Evolutionary conservation across 2,329 filamentous ascomycete genomes (phyloP).

Genomic region (Exophiala alcalophila): DNA sequence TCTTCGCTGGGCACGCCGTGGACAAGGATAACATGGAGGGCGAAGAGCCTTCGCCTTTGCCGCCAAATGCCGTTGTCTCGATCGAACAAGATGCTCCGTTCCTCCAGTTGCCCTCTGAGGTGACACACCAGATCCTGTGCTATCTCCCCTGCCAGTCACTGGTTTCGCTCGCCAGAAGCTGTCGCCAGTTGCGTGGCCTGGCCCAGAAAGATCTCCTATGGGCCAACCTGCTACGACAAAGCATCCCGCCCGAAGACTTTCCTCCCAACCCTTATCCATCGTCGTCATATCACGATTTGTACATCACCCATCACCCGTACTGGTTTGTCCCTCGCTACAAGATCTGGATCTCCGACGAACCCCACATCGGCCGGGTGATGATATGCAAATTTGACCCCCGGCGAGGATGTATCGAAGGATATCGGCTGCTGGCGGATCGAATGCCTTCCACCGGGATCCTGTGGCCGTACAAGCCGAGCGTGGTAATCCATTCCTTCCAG

Average conservation of each 20-base stretch:
- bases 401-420: conserved; percentile 74
- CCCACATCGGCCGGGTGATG: conserved; percentile 71
- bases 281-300: conserved; percentile 67
- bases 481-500: conserved; percentile 70
- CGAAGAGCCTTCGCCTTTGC: neutral
- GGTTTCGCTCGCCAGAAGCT: conserved; percentile 58
- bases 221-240: conserved; percentile 65
- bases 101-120: conserved; percentile 63
- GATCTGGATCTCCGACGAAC: conserved; percentile 79
- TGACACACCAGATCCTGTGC: conserved; percentile 68
- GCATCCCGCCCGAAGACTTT: conserved; percentile 55
- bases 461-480: conserved; percentile 64
- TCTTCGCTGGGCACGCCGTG: conserved; percentile 7
- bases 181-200: conserved; percentile 58
- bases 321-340: conserved; percentile 82
- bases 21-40: neutral
- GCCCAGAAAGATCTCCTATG: conserved; percentile 68
- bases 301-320: conserved; percentile 68
- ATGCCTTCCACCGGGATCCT: conserved; percentile 53
- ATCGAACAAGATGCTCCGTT: conserved; percentile 21
- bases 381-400: conserved; percentile 72
- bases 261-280: conserved; percentile 56
- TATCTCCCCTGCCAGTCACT: conserved; percentile 66
- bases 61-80: conserved; percentile 4
- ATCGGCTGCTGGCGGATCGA: conserved; percentile 68